Percentiles rank a stretch among this genome's conserved stretches.
These are phyloP conservation scores for Cladophialophora psammophila DNA, from an alignment of 2,329 filamentous ascomycete species.

Conservation along the genomic window DNA sequence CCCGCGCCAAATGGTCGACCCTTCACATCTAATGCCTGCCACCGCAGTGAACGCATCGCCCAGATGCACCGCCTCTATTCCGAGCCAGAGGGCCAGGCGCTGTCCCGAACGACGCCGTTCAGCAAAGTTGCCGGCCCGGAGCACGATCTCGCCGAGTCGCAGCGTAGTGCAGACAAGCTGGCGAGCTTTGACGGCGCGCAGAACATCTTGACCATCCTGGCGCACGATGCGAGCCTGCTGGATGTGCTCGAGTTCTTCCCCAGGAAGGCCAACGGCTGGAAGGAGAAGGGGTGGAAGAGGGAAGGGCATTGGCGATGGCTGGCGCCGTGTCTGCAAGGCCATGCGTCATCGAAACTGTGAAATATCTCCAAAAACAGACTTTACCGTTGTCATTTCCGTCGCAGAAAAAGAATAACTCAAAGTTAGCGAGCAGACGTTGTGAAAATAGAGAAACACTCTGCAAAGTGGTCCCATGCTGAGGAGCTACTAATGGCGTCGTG, in stretches of 20 bases:
- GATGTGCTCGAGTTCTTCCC: constrained; percentile 42
- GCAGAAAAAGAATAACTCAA: too few relatives aligned
- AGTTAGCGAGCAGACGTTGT: too few relatives aligned
- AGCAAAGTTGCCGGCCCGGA: constrained; percentile 29
- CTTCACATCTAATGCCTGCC: not conserved
- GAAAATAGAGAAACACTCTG: too few relatives aligned
- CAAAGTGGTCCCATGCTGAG: too few relatives aligned
- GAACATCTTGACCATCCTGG: constrained; percentile 41
- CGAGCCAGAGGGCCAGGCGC: constrained; percentile 6
- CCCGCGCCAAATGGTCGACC: not conserved
- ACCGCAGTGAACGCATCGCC: not conserved
- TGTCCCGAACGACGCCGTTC: constrained; percentile 39
- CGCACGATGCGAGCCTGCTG: constrained; percentile 41
- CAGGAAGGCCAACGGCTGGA: constrained; percentile 12
- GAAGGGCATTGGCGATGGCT: constrained; percentile 15
- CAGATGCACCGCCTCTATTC: not conserved
- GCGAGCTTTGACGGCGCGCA: constrained; percentile 39
- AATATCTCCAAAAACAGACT: too few relatives aligned
- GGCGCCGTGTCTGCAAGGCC: too few relatives aligned
- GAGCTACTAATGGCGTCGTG: too few relatives aligned
- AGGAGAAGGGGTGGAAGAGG: constrained; percentile 37
- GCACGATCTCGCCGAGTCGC: constrained; percentile 32
- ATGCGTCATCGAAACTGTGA: too few relatives aligned
- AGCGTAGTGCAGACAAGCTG: constrained; percentile 29
- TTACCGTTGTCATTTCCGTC: too few relatives aligned